Base-by-base conservation (phyloP, 2,329 filamentous ascomycete genomes). In the Emergomyces orientalis region DNA sequence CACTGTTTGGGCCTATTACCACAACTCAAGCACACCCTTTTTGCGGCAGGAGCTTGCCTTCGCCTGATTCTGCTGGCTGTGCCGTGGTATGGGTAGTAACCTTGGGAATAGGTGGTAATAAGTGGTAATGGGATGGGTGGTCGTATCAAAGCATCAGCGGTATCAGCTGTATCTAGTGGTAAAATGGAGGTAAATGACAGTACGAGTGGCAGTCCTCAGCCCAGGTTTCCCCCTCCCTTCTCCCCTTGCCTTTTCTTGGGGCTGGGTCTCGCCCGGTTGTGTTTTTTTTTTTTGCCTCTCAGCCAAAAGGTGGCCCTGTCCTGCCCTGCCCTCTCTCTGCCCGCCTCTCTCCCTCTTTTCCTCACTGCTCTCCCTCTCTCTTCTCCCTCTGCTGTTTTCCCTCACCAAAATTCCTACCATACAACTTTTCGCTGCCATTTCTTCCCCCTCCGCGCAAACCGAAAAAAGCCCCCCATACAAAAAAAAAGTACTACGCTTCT, bases 401-500 rank as follows among this genome's bases (percentile, higher is more conserved):
- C 69, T 66, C 68, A 68, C 66, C 66, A 67, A 69, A 64, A 67
- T 62, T 63, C 17, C 68, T 68, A 70, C 72, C 73, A 74, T 74
- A 75, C 72, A 73, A 69, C 66, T 68, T 64, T 64, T 67, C 67
- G 67, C 70, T 64, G 58, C 65, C 64, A 62, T 69, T 70, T 39
- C 71, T 71, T 69, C 68, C 55, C 69, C 68, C 66, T 63, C 67
- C 66, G 68, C 65, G 65, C 67, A 55, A 55, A 65, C 63, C 65
- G 64, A 64, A 65, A 54, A 54, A 34, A 32, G 17, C 51, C 51
- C 51, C 71, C 71, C 72, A 73, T 73, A 72, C 73, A 74, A 72
- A 70, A 75, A 72, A 69, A 41, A 70, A 69, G 72, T 75, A 74
- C 72, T 72, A 67, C 70, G 72, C 63, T 66, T 71, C 70, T 71